Conservation (phyloP, 2,329 filamentous ascomycete species). For the Alternaria burnsii region DNA sequence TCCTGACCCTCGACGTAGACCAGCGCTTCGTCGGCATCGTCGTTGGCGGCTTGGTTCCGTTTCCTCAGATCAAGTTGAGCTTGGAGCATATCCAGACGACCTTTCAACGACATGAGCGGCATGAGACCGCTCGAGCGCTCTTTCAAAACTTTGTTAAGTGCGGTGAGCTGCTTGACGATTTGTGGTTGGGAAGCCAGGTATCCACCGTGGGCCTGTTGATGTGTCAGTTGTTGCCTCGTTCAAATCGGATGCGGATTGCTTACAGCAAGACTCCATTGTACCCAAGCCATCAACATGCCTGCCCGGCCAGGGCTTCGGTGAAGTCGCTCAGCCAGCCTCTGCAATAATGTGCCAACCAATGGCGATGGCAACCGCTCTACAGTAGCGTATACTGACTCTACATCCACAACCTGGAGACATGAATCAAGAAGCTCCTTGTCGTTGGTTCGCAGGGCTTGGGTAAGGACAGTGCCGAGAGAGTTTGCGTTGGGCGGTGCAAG, state of each 20-base stretch:
- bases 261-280: slow-evolving; percentile 71
- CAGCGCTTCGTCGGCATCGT: slow-evolving; percentile 72
- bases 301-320: slow-evolving; percentile 88
- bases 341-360: slow-evolving; percentile 79
- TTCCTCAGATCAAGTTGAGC: slow-evolving; percentile 85
- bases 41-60: slow-evolving; percentile 68
- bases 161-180: slow-evolving; percentile 77
- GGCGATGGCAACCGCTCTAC: slow-evolving; percentile 89
- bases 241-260: not conserved
- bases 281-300: slow-evolving; percentile 90
- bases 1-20: slow-evolving; percentile 89
- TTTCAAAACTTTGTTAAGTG: slow-evolving; percentile 85
- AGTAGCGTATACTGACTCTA: slow-evolving; percentile 81
- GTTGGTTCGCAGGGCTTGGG: slow-evolving; percentile 91
- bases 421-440: slow-evolving; percentile 90
- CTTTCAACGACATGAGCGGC: slow-evolving; percentile 86
- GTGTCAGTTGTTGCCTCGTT: slow-evolving; percentile 1
- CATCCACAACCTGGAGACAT: slow-evolving; percentile 83
- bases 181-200: slow-evolving; percentile 88
- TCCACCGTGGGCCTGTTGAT: slow-evolving; percentile 75
- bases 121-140: slow-evolving; percentile 84
- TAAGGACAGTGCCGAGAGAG: slow-evolving; percentile 89
- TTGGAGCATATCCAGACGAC: slow-evolving; percentile 93
- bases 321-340: slow-evolving; percentile 85
- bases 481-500: slow-evolving; percentile 73